Evolutionary conservation across 2,329 filamentous ascomycete species (phyloP).

Genomic region (Exophiala xenobiotica): DNA sequence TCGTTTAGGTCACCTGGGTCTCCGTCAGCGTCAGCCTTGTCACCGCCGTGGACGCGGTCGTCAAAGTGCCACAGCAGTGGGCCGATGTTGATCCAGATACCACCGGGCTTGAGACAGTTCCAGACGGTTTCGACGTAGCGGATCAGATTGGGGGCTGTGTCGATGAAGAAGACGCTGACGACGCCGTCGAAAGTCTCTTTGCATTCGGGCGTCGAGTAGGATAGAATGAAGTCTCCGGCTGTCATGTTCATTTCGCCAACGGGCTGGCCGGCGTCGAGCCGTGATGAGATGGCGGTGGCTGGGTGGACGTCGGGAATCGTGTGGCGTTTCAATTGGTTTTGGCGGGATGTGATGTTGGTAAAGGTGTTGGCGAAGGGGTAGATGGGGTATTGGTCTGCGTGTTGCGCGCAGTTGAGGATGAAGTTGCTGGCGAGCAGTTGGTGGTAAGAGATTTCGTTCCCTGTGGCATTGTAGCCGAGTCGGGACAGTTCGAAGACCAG

Average conservation of each 20-base stretch:
- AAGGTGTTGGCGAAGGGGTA: constrained; percentile 86
- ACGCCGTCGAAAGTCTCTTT: constrained; percentile 72
- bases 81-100: constrained; percentile 84
- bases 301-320: constrained; percentile 79
- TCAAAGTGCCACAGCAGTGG: constrained; percentile 96
- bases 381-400: constrained; percentile 65
- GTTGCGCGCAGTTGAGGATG: constrained; percentile 54
- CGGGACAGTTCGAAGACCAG: constrained; percentile 83
- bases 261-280: constrained; percentile 30
- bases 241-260: constrained; percentile 84
- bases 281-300: constrained; percentile 51
- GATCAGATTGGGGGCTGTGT: constrained; percentile 91
- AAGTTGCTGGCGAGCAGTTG: constrained; percentile 81
- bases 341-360: constrained; percentile 74
- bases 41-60: constrained; percentile 62
- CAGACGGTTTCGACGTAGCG: constrained; percentile 82
- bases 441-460: constrained; percentile 96
- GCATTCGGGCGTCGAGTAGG: constrained; percentile 67
- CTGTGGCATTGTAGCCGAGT: constrained; percentile 72
- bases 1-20: no score
- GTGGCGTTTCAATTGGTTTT: constrained; percentile 72
- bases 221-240: constrained; percentile 86
- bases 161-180: constrained; percentile 90
- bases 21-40: no score
- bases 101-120: constrained; percentile 73